Evolutionary conservation across 306 rosid genomes (phyloP).

Genomic region (Inga leiocalycina): DNA sequence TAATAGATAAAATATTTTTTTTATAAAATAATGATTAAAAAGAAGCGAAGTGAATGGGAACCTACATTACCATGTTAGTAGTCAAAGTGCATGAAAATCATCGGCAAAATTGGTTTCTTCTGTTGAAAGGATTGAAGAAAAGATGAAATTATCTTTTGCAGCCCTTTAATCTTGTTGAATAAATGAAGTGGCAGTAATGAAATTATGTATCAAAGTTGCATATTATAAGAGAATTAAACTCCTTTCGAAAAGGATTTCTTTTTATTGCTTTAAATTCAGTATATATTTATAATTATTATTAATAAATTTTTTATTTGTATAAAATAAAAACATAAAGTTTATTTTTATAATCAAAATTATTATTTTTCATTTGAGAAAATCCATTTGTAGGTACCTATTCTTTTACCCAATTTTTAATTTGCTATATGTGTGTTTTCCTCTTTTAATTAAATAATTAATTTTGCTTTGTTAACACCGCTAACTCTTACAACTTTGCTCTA

Average conservation of each 20-base stretch:
- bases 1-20: background rate
- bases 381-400: no score
- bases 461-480: no score
- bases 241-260: background rate
- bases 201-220: conserved; percentile 37
- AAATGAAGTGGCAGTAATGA: conserved; percentile 54
- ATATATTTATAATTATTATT: background rate
- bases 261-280: background rate
- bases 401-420: no score
- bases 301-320: no score
- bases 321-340: no score
- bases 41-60: background rate
- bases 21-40: no score
- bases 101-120: conserved; percentile 48
- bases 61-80: background rate
- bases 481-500: no score
- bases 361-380: background rate
- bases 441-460: no score
- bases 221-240: background rate
- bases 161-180: conserved; percentile 41
- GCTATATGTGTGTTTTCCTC: no score
- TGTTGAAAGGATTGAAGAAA: conserved; percentile 55
- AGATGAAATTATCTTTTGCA: conserved; percentile 56
- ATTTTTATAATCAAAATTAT: no score
- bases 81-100: conserved; percentile 61